Evolutionary conservation across 2,329 filamentous ascomycete species (phyloP).

Genomic region (Pseudofabraea citricarpa): DNA sequence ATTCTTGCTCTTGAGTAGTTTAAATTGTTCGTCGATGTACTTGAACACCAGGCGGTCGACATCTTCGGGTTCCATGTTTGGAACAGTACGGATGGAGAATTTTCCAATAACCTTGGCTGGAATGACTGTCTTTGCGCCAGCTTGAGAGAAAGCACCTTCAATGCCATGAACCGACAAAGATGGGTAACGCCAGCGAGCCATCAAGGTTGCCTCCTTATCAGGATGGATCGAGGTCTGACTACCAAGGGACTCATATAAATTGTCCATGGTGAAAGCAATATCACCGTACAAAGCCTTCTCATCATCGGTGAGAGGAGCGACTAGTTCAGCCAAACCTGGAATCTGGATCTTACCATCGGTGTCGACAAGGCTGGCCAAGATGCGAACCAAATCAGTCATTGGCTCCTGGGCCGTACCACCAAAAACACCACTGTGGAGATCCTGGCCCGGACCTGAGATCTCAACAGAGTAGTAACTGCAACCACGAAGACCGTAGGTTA

Average conservation of each 20-base stretch:
- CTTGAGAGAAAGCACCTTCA: slow-evolving; percentile 89
- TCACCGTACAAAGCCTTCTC: slow-evolving; percentile 83
- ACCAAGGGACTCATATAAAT: slow-evolving; percentile 86
- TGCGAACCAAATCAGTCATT: slow-evolving; percentile 88
- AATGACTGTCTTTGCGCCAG: slow-evolving; percentile 97
- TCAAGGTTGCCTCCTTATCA: slow-evolving; percentile 87
- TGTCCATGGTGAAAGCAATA: slow-evolving; percentile 95
- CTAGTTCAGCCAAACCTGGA: slow-evolving; percentile 88
- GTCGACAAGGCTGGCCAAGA: slow-evolving; percentile 83
- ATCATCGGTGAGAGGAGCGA: slow-evolving; percentile 80
- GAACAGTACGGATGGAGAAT: slow-evolving; percentile 96
- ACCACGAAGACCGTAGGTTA: slow-evolving; percentile 94
- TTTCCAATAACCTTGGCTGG: slow-evolving; percentile 97
- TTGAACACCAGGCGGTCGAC: slow-evolving; percentile 83
- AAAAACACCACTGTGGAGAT: slow-evolving; percentile 95
- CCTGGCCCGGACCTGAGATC: slow-evolving; percentile 84
- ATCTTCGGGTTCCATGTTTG: slow-evolving; percentile 89
- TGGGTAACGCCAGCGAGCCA: slow-evolving; percentile 94
- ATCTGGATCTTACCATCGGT: slow-evolving; percentile 89
- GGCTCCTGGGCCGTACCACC: slow-evolving; percentile 95
- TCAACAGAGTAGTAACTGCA: slow-evolving; percentile 97
- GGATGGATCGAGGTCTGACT: slow-evolving; percentile 82
- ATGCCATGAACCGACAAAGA: slow-evolving; percentile 92
- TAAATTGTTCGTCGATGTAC: slow-evolving; percentile 79
- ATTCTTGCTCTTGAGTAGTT: slow-evolving; percentile 89